These are phyloP conservation scores for Naganishia kalamii DNA, from an alignment of 768 basidiomycete species.

Conservation along the genomic window DNA sequence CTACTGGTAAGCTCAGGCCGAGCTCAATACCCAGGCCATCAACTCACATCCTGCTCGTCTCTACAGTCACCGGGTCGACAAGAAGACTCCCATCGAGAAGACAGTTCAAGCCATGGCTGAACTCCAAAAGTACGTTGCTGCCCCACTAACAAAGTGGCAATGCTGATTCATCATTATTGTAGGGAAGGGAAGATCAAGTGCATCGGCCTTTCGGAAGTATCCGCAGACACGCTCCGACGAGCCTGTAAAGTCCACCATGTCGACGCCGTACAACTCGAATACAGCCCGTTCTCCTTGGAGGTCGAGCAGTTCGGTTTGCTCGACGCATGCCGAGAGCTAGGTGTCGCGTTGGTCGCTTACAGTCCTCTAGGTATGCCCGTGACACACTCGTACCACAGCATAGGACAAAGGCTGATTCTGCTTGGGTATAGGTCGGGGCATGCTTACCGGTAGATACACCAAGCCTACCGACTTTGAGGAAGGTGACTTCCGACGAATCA, in stretches of 20 bases:
- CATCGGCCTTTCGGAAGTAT: slow-evolving; percentile 42
- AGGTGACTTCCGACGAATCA: slow-evolving; percentile 37
- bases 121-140: slow-evolving; percentile 26
- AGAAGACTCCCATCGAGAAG: slow-evolving; percentile 37
- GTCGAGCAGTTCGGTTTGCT: slow-evolving; percentile 40
- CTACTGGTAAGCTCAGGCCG: slow-evolving; percentile 24
- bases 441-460: slow-evolving; percentile 22
- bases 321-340: slow-evolving; percentile 49
- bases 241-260: slow-evolving; percentile 35
- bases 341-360: slow-evolving; percentile 50
- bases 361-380: slow-evolving; percentile 44
- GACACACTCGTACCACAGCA: slow-evolving; percentile 27
- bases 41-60: not conserved
- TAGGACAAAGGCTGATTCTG: not conserved
- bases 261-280: slow-evolving; percentile 42
- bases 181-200: slow-evolving; percentile 39
- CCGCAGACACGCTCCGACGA: slow-evolving; percentile 36
- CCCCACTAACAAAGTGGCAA: not conserved
- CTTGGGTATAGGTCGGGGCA: slow-evolving; percentile 10
- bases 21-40: not conserved
- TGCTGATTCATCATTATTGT: not conserved
- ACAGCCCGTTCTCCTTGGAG: slow-evolving; percentile 38
- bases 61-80: slow-evolving; percentile 35
- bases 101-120: slow-evolving; percentile 36
- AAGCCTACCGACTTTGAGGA: slow-evolving; percentile 35